Evolutionary conservation across 2,329 filamentous ascomycete genomes (phyloP), one percentile per base, ranked within the genome.

Genomic region (Eutypella sp.): DNA sequence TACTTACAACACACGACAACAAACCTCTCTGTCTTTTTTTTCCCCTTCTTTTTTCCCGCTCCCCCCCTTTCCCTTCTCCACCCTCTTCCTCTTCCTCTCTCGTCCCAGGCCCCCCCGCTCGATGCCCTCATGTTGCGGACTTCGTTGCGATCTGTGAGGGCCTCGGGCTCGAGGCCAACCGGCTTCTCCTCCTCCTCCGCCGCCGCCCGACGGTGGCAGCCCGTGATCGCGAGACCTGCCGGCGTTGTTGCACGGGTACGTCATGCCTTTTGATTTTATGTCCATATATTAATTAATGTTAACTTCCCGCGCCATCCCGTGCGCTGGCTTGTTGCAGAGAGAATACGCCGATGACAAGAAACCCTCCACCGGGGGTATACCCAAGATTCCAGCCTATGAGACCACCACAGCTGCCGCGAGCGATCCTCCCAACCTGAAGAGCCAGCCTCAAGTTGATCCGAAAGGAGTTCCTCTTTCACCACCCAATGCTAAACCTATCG

Each of bases 111-210:
- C n/a, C n/a, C 31, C 53, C 45, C 45, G 29, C 50, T 58, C 59
- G 67, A 74, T 71, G 72, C 70, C 71, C 73, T 74, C 73, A 85
- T 85, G 81, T 76, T 85, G 78, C 81, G 81, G 73, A 79, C 78
- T 67, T 83, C 81, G 68, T 71, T 84, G 72, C 79, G 75, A 72
- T 81, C 81, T 67, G 76, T 76, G 64, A 79, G 74, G 74, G 72
- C 74, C 61, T 68, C 82, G 65, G 71, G 75, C 69, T 69, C 71
- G 66, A 75, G 71, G 70, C 71, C 78, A 61, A 59, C 70, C 65
- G 70, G 70, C 66, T 71, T 75, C 60, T 68, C 71, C 62, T 29
- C 25, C 13, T 29, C 25, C 25, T 29, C 70, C 66, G 71, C 75
- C 60, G 70, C 70, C 57, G 68, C 69, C 66, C 77, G 74, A 65